Evolutionary conservation across 2,329 filamentous ascomycete species (phyloP).

Genomic region (Xylaria arbuscula): DNA sequence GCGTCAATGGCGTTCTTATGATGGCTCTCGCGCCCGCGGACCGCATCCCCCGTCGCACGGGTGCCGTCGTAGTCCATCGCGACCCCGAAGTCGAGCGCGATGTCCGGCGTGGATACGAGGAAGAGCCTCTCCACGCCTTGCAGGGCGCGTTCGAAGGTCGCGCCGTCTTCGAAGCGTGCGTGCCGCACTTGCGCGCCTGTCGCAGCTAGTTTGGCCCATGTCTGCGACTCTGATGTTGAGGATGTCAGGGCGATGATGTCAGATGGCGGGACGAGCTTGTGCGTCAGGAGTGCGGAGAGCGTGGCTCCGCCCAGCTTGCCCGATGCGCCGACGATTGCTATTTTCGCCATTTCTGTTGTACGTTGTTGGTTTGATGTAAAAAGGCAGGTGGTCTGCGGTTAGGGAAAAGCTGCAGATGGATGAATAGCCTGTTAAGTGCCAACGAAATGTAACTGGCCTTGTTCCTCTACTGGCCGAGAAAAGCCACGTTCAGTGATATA

Average conservation of each 20-base stretch:
- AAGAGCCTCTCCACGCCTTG: constrained; percentile 62
- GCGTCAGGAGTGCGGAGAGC: constrained; percentile 58
- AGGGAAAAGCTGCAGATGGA: background rate
- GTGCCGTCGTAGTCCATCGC: constrained; percentile 36
- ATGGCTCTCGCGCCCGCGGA: constrained; percentile 51
- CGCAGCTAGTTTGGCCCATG: constrained; percentile 52
- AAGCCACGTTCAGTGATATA: background rate
- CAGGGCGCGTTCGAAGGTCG: constrained; percentile 60
- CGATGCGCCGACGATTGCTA: constrained; percentile 63
- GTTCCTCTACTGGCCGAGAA: background rate
- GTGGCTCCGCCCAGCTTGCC: constrained; percentile 65
- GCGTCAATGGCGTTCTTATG: constrained; percentile 63
- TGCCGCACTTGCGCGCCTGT: constrained; percentile 60
- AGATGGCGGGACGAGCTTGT: constrained; percentile 46
- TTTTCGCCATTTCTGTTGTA: constrained; percentile 44
- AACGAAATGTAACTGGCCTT: background rate
- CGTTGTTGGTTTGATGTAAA: background rate
- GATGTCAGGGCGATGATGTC: constrained; percentile 52
- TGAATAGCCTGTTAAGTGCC: background rate
- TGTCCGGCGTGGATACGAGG: constrained; percentile 59
- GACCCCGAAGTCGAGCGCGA: constrained; percentile 45
- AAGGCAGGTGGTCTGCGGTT: background rate
- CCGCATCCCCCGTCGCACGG: constrained; percentile 23
- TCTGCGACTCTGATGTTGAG: constrained; percentile 57
- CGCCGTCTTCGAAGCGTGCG: constrained; percentile 62